Conservation (phyloP, 2,329 filamentous ascomycete genomes). For the Lachnum nothofagi region DNA sequence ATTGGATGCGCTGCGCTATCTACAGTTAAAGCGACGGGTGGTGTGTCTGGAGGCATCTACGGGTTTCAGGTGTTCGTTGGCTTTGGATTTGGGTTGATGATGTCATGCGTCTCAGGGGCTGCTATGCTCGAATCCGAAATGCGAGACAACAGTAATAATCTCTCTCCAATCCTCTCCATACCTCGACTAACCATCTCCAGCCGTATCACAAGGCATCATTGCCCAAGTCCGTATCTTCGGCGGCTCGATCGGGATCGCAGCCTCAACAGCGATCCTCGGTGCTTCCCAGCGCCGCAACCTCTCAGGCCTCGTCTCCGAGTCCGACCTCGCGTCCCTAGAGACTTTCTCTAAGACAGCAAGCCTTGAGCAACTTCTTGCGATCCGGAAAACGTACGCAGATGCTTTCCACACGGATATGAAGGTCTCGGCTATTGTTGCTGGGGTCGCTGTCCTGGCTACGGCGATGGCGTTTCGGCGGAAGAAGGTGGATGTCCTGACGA, state of each 20-base stretch:
- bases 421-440: constrained; percentile 19
- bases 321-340: constrained; percentile 12
- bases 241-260: constrained; percentile 53
- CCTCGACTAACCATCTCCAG: background rate
- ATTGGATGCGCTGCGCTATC: constrained; percentile 2
- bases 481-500: background rate
- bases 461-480: constrained; percentile 8
- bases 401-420: constrained; percentile 23
- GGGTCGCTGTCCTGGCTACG: constrained; percentile 12
- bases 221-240: constrained; percentile 57
- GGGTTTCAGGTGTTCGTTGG: constrained; percentile 5
- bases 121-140: constrained; percentile 1
- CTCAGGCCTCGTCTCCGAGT: constrained; percentile 7
- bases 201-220: constrained; percentile 27
- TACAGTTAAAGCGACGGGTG: background rate
- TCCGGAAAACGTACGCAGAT: constrained; percentile 20
- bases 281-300: constrained; percentile 10
- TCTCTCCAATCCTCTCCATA: background rate
- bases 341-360: constrained; percentile 6
- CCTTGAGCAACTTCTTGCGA: constrained; percentile 10
- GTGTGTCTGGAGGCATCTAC: background rate
- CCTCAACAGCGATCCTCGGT: constrained; percentile 52
- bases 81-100: constrained; percentile 1
- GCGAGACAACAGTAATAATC: constrained; percentile 2
- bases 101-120: background rate